phyloP scores from a whole-genome alignment of 371 early-diverging fungal species.

The Dichotomocladium elegans region DNA sequence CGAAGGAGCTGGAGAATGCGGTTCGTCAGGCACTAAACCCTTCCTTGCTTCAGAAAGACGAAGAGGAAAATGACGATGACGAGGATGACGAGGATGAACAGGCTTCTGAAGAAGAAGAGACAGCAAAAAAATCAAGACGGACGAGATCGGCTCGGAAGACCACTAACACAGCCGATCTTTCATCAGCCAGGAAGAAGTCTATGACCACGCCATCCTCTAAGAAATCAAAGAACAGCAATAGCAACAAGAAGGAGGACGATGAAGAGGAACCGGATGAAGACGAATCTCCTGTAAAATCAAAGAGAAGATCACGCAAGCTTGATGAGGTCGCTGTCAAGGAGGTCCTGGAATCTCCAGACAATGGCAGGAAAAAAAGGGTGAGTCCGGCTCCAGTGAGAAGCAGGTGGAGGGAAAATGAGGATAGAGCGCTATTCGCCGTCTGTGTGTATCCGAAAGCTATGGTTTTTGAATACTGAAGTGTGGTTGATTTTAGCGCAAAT shows the following conservation, averaged over 20 bases:
- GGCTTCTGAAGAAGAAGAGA: conserved; percentile 3
- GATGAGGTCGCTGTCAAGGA: conserved; percentile 24
- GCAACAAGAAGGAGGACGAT: not conserved
- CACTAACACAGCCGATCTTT: not conserved
- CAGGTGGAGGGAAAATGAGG: not conserved
- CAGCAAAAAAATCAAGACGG: conserved; percentile 4
- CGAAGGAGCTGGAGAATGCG: conserved; percentile 43
- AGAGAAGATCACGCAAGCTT: conserved; percentile 19
- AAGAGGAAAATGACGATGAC: conserved; percentile 11
- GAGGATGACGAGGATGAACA: conserved; percentile 9
- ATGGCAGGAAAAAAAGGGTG: conserved; percentile 33
- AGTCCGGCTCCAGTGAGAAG: conserved; percentile 1
- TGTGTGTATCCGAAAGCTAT: no score
- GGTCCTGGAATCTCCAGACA: conserved; percentile 5
- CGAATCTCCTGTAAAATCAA: conserved; percentile 1
- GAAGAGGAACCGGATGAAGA: conserved; percentile 13
- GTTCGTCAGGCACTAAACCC: conserved; percentile 43
- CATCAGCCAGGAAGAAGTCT: not conserved
- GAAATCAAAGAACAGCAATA: not conserved
- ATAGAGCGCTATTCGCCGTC: not conserved
- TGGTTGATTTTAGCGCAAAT: conserved; percentile 21
- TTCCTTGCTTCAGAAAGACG: conserved; percentile 13
- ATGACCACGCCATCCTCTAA: not conserved
- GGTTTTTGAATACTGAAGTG: no score
- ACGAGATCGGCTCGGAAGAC: conserved; percentile 7